Conservation (phyloP, 441 rosid species). For the Adansonia grandidieri region DNA sequence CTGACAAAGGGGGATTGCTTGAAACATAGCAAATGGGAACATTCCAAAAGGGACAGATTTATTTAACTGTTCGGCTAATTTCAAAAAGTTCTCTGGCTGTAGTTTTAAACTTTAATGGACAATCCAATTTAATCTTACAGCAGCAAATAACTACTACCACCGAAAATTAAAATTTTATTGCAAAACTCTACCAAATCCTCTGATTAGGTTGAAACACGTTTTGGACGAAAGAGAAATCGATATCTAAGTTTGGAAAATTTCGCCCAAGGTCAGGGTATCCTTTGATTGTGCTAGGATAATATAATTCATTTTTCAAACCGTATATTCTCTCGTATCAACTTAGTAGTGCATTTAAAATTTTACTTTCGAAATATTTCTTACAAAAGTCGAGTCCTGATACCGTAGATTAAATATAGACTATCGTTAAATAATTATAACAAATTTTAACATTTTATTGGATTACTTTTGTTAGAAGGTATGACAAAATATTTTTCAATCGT, state of each 20-base stretch:
- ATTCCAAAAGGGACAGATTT: background rate
- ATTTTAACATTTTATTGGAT: too few species aligned
- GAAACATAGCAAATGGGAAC: background rate
- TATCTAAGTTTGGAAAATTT: background rate
- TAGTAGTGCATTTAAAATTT: too few species aligned
- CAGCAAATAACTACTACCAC: conserved; percentile 53
- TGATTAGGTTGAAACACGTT: conserved; percentile 34
- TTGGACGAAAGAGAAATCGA: background rate
- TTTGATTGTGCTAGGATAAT: too few species aligned
- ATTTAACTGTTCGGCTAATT: background rate
- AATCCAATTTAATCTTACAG: conserved; percentile 39
- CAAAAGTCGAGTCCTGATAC: too few species aligned
- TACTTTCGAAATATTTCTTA: too few species aligned
- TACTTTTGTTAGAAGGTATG: too few species aligned
- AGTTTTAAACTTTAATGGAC: conserved; percentile 7
- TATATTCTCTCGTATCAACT: too few species aligned
- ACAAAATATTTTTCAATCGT: too few species aligned
- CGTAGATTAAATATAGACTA: too few species aligned
- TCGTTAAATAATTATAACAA: too few species aligned
- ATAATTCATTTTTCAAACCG: too few species aligned
- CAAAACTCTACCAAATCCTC: conserved; percentile 39
- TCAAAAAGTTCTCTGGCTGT: background rate
- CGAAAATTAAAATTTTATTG: conserved; percentile 20
- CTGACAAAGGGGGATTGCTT: background rate
- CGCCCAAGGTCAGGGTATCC: background rate